Evolutionary conservation across 345 rosid genomes (phyloP), one percentile per base, ranked within the genome.

Genomic region (Durio zibethinus): DNA sequence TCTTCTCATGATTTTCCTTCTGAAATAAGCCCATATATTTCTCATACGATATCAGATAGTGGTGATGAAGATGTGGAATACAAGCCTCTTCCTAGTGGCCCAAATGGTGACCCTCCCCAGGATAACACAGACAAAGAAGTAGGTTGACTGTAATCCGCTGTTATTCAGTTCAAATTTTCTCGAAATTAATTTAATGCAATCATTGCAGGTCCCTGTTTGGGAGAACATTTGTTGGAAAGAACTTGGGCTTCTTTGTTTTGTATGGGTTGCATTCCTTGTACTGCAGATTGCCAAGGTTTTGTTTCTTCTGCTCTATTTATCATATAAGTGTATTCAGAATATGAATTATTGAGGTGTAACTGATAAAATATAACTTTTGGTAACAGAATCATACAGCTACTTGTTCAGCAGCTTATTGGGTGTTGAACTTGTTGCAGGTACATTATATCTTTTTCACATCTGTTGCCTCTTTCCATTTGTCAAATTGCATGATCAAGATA

Each of bases 161-260:
- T 64, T 60, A 35, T 27, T 53, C 21, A n/a, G 23, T 27, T 38
- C 21, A 23, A 53, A 9, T 23, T 14, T 11, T 45, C 35, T 40
- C 48, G 43, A 38, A 45, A 0, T 23, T 59, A 29, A 74, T 31
- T 59, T 65, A 77, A 75, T n/a, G 75, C 56, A 23, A 48, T 29
- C 47, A 42, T 25, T 20, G 65, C 88, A 90, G 97, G 89, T 89
- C 27, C 63, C 83, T 40, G 10, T 92, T 78, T 76, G 85, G 77
- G 91, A 90, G 75, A 93, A 93, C 71, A 90, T 93, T 50, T 84
- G 72, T 66, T 93, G 96, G 98, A 91, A 86, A 84, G 94, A 93
- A 84, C 86, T 93, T 11, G 96, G 98, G 3, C 89, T 93, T 81
- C 98, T 93, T 12, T 86, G 85, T 42, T 86, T 88, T 29, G 98